Conservation (phyloP, 2,329 filamentous ascomycete genomes). For the Leptographium flavum region DNA sequence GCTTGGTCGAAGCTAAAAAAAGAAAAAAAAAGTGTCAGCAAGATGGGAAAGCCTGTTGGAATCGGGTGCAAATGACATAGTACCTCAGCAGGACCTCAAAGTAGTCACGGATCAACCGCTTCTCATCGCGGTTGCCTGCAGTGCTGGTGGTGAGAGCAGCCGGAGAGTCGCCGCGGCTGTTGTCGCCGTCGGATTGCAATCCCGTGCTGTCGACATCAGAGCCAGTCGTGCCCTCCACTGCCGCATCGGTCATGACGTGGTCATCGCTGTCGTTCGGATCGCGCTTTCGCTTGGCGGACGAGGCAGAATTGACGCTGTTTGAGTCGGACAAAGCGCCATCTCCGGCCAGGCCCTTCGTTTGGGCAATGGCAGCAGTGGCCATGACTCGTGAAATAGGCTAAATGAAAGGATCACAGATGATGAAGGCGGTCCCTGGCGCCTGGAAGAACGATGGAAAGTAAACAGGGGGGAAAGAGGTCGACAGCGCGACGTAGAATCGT, state of each 20-base stretch:
- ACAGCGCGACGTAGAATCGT: background rate
- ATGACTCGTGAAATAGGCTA: conserved; percentile 9
- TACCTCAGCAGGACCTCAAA: conserved; percentile 29
- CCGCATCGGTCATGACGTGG: conserved; percentile 6
- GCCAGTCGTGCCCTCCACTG: background rate
- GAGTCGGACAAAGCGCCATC: conserved; percentile 14
- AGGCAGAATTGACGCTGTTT: conserved; percentile 14
- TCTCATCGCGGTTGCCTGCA: conserved; percentile 15
- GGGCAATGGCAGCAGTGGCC: conserved; percentile 17
- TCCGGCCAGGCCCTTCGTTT: conserved; percentile 17
- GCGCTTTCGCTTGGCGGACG: conserved; percentile 42
- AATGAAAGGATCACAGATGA: too few species aligned
- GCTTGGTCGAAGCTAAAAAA: conserved; percentile 33
- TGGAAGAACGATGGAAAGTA: background rate
- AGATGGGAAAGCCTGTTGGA: background rate
- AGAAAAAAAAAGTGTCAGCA: conserved; percentile 14
- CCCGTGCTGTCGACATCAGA: background rate
- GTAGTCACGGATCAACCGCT: conserved; percentile 25
- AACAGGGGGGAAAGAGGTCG: background rate
- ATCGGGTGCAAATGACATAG: conserved; percentile 11
- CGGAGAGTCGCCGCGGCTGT: conserved; percentile 15
- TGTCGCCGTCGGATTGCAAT: conserved; percentile 11
- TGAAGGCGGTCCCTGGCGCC: background rate
- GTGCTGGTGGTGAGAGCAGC: conserved; percentile 11
- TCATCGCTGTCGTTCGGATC: conserved; percentile 28